Evolutionary conservation across 768 basidiomycete species (phyloP), one percentile per base, ranked within the genome.

Genomic region (Asterophora parasitica): DNA sequence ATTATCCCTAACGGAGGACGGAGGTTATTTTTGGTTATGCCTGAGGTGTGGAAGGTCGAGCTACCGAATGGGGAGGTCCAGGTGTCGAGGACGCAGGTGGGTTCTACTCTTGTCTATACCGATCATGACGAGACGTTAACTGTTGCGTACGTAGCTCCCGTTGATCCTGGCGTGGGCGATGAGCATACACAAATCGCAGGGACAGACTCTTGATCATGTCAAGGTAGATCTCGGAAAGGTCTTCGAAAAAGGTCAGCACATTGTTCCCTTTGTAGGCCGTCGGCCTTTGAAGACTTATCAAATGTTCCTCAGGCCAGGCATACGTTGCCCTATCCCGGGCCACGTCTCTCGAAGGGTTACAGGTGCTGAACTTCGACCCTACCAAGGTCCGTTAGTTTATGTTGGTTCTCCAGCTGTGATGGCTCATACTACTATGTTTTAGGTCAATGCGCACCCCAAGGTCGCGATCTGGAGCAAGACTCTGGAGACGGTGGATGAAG

Each of bases 131-230:
- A n/a, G 37, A 13, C 34, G 49, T 16, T 16, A 43, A n/a, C 36
- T 37, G 26, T n/a, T 13, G 28, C 9, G 20, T 42, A 23, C 23
- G 7, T 55, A 94, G 90, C 64, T 95, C 1, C 92, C 91, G 0
- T 63, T 97, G 19, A 93, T 96, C 50, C 74, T 95, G 32, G 78
- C 94, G 0, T 98, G 94, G 95, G 94, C 95, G 0, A 95, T 97
- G 91, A 90, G 87, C 39, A 98, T 98, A 53, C 96, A 99, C 66
- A 99, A 99, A 63, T 89, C 88, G 9, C 96, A 99, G 65, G 96
- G 96, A 8, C 96, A 98, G 65, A 98, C 96, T 0, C 73, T 99
- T 8, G 88, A 93, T 19, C 82, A 92, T 38, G 94, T 98, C 57
- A 95, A 88, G 61, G 94, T 98, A 36, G 94, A 98, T 60, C 74